Evolutionary conservation across 768 basidiomycete genomes (phyloP).

Genomic region (Tricholoma terreum): DNA sequence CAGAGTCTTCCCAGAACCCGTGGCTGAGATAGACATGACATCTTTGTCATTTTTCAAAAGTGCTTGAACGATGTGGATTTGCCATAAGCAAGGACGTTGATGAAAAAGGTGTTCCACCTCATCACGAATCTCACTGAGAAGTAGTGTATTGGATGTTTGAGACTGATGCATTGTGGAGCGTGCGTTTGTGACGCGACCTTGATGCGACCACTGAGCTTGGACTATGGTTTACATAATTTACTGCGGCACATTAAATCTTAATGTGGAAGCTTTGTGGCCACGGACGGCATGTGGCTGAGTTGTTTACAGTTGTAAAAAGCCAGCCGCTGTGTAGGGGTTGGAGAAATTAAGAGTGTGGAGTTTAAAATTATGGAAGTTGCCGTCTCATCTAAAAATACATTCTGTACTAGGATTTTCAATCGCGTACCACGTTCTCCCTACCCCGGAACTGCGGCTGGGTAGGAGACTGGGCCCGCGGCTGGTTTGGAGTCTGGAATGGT

Average conservation of each 20-base stretch:
- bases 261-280: neutral
- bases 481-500: no score
- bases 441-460: no score
- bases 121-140: neutral
- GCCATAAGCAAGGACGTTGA: neutral
- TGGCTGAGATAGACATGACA: neutral
- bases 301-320: constrained; percentile 2
- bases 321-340: constrained; percentile 1
- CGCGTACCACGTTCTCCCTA: constrained; percentile 1
- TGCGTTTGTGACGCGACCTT: neutral
- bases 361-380: neutral
- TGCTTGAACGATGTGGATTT: neutral
- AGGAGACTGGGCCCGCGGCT: no score
- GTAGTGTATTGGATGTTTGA: neutral
- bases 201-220: no score
- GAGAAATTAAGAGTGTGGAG: neutral
- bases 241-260: no score
- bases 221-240: no score
- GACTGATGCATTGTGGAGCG: neutral
- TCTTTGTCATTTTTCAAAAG: neutral
- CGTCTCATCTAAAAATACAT: neutral
- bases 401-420: neutral
- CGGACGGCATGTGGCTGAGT: neutral
- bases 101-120: neutral
- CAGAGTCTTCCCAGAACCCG: no score